phyloP scores from a whole-genome alignment of 2,329 filamentous ascomycete genomes.

The Alternaria brassicicola region DNA sequence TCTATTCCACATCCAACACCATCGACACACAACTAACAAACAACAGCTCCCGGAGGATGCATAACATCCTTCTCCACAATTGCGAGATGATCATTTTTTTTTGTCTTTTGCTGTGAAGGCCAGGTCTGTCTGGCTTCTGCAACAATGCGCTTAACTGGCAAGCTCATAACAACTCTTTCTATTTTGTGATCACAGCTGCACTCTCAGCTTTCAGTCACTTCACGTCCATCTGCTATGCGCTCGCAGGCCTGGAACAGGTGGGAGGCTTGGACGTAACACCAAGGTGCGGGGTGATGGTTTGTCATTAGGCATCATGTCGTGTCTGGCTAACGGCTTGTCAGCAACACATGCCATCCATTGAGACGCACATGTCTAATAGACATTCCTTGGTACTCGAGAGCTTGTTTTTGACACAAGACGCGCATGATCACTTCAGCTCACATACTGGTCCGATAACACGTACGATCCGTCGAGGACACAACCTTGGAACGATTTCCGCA shows the following conservation, averaged over 20 bases:
- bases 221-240: neutral
- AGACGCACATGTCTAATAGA: neutral
- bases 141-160: neutral
- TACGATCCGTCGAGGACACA: slow-evolving; percentile 5
- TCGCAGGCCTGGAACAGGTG: neutral
- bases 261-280: neutral
- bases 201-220: neutral
- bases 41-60: slow-evolving; percentile 23
- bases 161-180: neutral
- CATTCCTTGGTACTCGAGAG: slow-evolving; percentile 4
- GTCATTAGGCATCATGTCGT: neutral
- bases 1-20: neutral
- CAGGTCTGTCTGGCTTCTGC: neutral
- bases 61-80: slow-evolving; percentile 24
- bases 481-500: slow-evolving; percentile 3
- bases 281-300: slow-evolving; percentile 4
- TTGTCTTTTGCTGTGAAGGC: neutral
- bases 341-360: neutral
- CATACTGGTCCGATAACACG: slow-evolving; percentile 5
- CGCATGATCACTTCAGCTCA: slow-evolving; percentile 11
- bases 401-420: slow-evolving; percentile 5
- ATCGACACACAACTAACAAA: neutral
- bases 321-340: neutral
- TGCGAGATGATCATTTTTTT: slow-evolving; percentile 14
- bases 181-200: neutral